Conservation (phyloP, 139 green algal genomes). For the Desmodesmus armatus region DNA sequence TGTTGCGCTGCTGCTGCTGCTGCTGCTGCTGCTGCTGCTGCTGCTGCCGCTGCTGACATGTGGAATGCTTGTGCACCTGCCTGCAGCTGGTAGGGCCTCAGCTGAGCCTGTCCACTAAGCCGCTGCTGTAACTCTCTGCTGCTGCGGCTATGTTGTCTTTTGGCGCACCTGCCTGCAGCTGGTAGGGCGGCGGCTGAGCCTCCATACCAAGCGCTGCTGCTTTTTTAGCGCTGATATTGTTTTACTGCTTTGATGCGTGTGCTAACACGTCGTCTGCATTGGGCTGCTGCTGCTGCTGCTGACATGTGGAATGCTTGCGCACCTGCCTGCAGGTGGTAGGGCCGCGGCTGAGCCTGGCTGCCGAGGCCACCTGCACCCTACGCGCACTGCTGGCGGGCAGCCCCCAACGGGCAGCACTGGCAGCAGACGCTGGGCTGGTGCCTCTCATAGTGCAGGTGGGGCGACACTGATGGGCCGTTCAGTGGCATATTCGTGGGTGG, state of each 20-base stretch:
- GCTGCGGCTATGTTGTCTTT: too few relatives aligned
- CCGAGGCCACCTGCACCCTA: constrained; percentile 47
- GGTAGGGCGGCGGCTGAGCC: too few relatives aligned
- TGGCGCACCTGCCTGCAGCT: too few relatives aligned
- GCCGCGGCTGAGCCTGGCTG: constrained; percentile 51
- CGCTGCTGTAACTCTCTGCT: too few relatives aligned
- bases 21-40: neutral
- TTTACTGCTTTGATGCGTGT: neutral
- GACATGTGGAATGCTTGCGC: too few relatives aligned
- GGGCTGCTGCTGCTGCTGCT: neutral
- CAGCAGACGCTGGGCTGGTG: constrained; percentile 32
- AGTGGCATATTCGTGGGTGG: neutral
- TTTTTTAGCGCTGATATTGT: neutral
- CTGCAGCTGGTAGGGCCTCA: too few relatives aligned
- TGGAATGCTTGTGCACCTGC: too few relatives aligned
- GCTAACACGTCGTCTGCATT: neutral
- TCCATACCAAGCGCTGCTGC: too few relatives aligned
- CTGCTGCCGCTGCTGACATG: too few relatives aligned
- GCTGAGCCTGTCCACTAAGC: too few relatives aligned
- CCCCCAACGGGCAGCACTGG: constrained; percentile 38
- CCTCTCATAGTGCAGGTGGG: constrained; percentile 52
- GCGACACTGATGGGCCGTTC: neutral
- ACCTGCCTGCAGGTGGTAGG: constrained; percentile 35
- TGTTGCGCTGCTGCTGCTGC: neutral
- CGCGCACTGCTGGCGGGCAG: constrained; percentile 50